phyloP scores from a whole-genome alignment of 495 filamentous ascomycete genomes.

The Hypomontagnella monticulosa region DNA sequence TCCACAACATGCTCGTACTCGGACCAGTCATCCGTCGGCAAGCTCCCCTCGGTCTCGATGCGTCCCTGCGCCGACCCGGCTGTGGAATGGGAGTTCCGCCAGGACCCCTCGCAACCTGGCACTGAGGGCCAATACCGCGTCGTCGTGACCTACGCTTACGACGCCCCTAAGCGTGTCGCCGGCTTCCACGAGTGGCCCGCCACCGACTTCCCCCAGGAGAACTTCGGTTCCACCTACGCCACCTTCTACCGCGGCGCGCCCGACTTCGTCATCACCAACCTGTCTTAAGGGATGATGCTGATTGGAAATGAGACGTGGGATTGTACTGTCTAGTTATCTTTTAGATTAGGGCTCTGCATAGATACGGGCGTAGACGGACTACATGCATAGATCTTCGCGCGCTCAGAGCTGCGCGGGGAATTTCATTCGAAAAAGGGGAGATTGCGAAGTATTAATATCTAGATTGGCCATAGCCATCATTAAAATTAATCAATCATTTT shows the following conservation, averaged over 20 bases:
- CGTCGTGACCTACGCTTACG: constrained; percentile 38
- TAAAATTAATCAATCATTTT: background rate
- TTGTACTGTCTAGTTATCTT: too few relatives aligned
- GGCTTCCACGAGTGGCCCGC: constrained; percentile 43
- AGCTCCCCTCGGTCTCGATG: constrained; percentile 28
- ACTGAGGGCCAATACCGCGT: constrained; percentile 36
- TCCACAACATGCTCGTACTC: constrained; percentile 36
- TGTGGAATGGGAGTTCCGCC: constrained; percentile 41
- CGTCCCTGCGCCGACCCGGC: constrained; percentile 33
- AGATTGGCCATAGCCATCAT: background rate
- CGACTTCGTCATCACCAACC: constrained; percentile 30
- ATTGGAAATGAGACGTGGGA: too few relatives aligned
- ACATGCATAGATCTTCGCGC: background rate
- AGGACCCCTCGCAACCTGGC: constrained; percentile 40
- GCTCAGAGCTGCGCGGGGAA: background rate
- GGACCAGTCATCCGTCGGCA: constrained; percentile 24
- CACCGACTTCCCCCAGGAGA: constrained; percentile 33
- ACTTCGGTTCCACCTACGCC: constrained; percentile 21
- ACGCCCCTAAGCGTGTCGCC: constrained; percentile 6
- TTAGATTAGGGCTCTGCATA: background rate
- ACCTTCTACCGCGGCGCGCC: constrained; percentile 35
- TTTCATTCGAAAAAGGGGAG: background rate
- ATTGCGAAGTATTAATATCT: background rate
- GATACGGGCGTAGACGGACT: background rate
- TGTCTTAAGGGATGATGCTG: background rate